Evolutionary conservation across 1,284 basidiomycete genomes (phyloP).

Genomic region (Cryptococcus sp.): DNA sequence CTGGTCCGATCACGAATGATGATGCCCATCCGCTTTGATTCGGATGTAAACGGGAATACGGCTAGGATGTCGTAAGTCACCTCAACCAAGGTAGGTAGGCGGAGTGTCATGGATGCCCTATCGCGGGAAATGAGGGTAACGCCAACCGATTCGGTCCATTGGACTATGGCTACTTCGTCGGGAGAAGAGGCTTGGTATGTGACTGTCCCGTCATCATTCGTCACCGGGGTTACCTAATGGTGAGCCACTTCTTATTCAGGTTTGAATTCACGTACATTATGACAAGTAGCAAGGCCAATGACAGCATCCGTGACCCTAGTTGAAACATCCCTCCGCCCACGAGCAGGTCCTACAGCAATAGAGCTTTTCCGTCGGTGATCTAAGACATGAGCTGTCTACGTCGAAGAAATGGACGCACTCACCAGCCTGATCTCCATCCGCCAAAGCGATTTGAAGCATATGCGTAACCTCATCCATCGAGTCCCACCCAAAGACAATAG

Average conservation of each 20-base stretch:
- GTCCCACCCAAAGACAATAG: slow-evolving; percentile 92
- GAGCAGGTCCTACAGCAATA: slow-evolving; percentile 52
- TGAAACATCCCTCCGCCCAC: slow-evolving; percentile 91
- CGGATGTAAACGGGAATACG: slow-evolving; percentile 96
- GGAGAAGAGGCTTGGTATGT: slow-evolving; percentile 99
- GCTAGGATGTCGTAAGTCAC: slow-evolving; percentile 82
- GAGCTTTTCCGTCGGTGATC: slow-evolving; percentile 32
- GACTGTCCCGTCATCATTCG: slow-evolving; percentile 85
- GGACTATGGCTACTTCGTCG: slow-evolving; percentile 98
- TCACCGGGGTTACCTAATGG: slow-evolving; percentile 83
- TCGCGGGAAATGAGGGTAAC: slow-evolving; percentile 82
- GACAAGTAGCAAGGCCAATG: slow-evolving; percentile 87
- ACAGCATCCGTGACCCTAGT: slow-evolving; percentile 92
- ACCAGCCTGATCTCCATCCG: slow-evolving; percentile 46
- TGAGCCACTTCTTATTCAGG: not conserved
- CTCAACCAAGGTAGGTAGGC: slow-evolving; percentile 60
- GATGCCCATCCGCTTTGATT: slow-evolving; percentile 99
- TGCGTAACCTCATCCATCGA: slow-evolving; percentile 97
- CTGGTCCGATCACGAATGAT: slow-evolving; percentile 73
- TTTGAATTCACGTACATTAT: slow-evolving; percentile 88
- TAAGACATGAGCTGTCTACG: not conserved
- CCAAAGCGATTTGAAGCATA: slow-evolving; percentile 77
- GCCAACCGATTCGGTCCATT: slow-evolving; percentile 93
- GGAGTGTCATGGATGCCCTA: slow-evolving; percentile 76
- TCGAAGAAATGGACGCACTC: slow-evolving; percentile 6